A percentile compares a stretch with the other conserved stretches of the same genome.
Conservation (phyloP, 1,284 basidiomycete species). For the Cutaneotrichosporon cyanovorans region DNA sequence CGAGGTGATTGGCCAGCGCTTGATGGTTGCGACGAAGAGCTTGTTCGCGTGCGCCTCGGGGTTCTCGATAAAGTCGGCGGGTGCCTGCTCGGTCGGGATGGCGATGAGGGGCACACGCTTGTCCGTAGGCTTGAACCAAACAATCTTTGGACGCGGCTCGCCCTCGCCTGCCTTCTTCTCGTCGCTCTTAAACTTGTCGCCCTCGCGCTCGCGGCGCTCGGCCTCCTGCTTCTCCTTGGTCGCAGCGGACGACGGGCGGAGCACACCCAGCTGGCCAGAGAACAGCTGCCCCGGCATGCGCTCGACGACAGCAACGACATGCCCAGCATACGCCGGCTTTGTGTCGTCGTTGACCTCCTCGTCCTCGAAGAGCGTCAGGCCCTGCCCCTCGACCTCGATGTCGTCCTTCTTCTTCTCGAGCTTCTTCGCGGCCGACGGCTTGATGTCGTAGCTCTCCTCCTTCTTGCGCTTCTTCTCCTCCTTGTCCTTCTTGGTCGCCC, state of each 20-base stretch:
- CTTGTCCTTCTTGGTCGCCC: constrained; percentile 99
- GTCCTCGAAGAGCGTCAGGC: constrained; percentile 90
- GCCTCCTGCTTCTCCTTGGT: constrained; percentile 99
- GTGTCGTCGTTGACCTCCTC: constrained; percentile 97
- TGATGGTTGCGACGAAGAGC: constrained; percentile 96
- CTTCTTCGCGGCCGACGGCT: constrained; percentile 67
- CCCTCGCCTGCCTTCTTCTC: constrained; percentile 67
- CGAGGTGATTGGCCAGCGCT: constrained; percentile 78
- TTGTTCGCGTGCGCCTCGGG: constrained; percentile 83
- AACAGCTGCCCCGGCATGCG: constrained; percentile 98
- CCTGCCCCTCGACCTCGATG: constrained; percentile 98
- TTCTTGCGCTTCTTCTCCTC: constrained; percentile 99
- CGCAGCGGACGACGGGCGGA: constrained; percentile 93
- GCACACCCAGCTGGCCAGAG: constrained; percentile 88
- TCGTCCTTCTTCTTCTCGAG: constrained; percentile 99
- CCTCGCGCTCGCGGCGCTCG: constrained; percentile 90
- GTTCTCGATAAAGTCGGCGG: constrained; percentile 90
- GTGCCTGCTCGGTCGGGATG: constrained; percentile 98
- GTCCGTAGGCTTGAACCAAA: constrained; percentile 99
- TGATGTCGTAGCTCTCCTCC: constrained; percentile 83
- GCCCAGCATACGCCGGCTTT: constrained; percentile 78
- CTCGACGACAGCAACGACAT: constrained; percentile 96
- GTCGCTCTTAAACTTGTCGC: constrained; percentile 55
- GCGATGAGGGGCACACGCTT: constrained; percentile 98
- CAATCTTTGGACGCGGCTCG: constrained; percentile 88